Evolutionary conservation across 129 eudicot genomes (phyloP), one percentile per base, ranked within the genome.

Genomic region (Silybum marianum): DNA sequence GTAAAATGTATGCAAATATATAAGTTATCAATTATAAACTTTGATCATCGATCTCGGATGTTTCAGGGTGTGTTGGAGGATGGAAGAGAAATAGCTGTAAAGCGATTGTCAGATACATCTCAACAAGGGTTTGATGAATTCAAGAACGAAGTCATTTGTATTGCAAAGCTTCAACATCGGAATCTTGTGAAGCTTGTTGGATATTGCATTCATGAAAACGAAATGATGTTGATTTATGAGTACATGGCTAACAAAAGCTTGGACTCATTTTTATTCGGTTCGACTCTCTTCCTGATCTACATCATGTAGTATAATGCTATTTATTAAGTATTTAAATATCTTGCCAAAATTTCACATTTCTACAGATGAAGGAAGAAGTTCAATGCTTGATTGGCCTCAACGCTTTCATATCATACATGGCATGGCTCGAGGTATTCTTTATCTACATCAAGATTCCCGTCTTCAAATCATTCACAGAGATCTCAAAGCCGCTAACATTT

Each of bases 361-460:
- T 46, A 25, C 73, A 83, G 86, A 83, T 77, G 77, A 72, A 78
- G 73, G 36, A 9, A 73, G 5, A 72, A 42, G 85, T 51, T 36
- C 8, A 51, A 76, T 71, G 42, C 82, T 85, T 38, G 72, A 73
- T 48, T 87, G 86, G 91, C 77, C 78, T 9, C 77, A 28, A 4
- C 89, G 90, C 7, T 74, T 66, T 10, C 58, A 54, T 0, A 84
- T 89, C 28, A 89, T 89, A 4, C 23, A 28, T 10, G 92, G 87
- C 2, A 80, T 86, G 7, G 89, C 90, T 65, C 42, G 87, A 9
- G 93, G 90, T 6, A 78, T 89, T 54, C 79, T 87, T 1, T 89
- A 89, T 46, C 81, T 89, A 39, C 93, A 89, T 76, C 87, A 76
- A 69, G 93, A 89, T 74, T 89, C 93, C 14, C 21, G 88, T 32